Conservation (phyloP, 768 basidiomycete species). For the Asterophora lycoperdoides region DNA sequence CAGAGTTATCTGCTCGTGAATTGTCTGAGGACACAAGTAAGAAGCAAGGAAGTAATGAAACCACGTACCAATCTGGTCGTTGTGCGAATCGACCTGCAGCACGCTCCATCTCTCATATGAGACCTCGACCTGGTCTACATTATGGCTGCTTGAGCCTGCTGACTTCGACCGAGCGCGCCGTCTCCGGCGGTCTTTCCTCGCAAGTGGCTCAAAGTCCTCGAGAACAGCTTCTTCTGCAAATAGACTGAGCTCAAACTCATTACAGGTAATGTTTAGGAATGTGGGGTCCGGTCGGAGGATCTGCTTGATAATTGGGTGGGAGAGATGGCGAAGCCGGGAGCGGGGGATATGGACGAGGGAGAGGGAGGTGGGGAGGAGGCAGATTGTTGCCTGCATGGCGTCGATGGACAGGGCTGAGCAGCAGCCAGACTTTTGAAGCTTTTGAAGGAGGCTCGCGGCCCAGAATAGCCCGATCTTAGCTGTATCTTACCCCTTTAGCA, state of each 20-base stretch:
- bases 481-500: conserved; percentile 14
- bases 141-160: conserved; percentile 17
- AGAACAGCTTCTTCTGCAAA: conserved; percentile 61
- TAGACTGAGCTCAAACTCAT: conserved; percentile 73
- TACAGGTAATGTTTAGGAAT: conserved; percentile 74
- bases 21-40: conserved; percentile 1
- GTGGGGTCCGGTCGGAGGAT: conserved; percentile 62
- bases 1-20: conserved; percentile 50
- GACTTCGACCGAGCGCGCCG: conserved; percentile 41
- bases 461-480: conserved; percentile 4
- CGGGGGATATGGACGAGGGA: conserved; percentile 75
- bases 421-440: background rate
- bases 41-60: conserved; percentile 6
- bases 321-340: conserved; percentile 53
- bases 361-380: conserved; percentile 67
- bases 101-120: conserved; percentile 76
- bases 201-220: conserved; percentile 57
- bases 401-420: background rate
- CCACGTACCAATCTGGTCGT: conserved; percentile 56
- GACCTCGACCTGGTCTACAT: conserved; percentile 56
- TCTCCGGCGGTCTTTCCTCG: conserved; percentile 50
- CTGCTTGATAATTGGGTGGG: conserved; percentile 61
- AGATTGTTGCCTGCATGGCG: conserved; percentile 52
- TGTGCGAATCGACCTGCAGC: conserved; percentile 78
- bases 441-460: background rate